Evolutionary conservation across 768 basidiomycete species (phyloP), one percentile per base, ranked within the genome.

Genomic region (Russula earlei): DNA sequence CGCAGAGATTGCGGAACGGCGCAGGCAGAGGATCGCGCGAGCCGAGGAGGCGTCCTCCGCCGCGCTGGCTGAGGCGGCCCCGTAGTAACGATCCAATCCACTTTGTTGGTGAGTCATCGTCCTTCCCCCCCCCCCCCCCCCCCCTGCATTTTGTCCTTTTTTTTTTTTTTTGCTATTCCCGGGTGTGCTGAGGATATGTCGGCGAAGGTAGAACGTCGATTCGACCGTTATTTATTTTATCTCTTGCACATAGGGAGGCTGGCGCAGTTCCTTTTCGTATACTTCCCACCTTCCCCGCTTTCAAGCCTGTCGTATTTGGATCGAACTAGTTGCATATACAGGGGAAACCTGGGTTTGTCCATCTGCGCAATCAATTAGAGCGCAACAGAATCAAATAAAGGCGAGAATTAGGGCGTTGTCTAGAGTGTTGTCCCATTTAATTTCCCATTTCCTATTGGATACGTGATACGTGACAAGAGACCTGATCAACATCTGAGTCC

Each of bases 1-100:
- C 47, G 75, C 69, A 20, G 75, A 84, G 64, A 77, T 90, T 41
- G 66, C 71, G 25, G 76, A 76, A 60, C 76, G 77, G 52, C 74
- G 83, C 67, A 70, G 69, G 58, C 64, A 66, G 54, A 62, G 54
- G 34, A 58, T 71, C 27, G 72, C 63, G 19, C 66, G 65, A 19
- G 65, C 68, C 19, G 74, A 74, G 46, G 64, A 63, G 40, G 61
- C 54, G 29, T 49, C 44, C n/a, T 55, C 55, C 12, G 55, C 56
- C 15, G 49, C 41, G 41, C 42, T 58, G 38, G 50, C 59, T 15
- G 50, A 58, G 22, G 41, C 47, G 15, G 41, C 47, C 20, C 24
- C 52, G 36, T 58, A 58, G 31, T n/a, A 14, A 14, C 34, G 12
- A 12, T 14, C 1, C 19, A 14, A n/a, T n/a, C n/a, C n/a, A n/a